Evolutionary conservation across 805 yeast genomes (phyloP).

Genomic region (Zygosaccharomyces lentus): DNA sequence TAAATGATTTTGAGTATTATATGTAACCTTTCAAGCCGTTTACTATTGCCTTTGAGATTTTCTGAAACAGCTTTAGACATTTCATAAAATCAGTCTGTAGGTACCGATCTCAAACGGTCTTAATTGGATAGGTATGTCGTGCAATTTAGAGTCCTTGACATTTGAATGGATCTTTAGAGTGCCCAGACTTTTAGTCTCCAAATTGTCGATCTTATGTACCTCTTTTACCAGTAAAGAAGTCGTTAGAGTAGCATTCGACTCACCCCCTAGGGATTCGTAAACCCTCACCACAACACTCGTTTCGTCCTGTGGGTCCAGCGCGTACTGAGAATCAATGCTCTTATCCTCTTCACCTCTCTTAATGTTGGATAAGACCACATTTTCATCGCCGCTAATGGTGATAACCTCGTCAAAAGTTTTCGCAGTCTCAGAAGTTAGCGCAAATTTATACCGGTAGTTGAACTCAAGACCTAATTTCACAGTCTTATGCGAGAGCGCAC

Average conservation of each 20-base stretch:
- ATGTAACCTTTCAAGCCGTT: not conserved
- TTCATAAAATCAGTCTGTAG: conserved; percentile 32
- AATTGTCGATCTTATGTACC: conserved; percentile 53
- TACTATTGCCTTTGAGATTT: too few relatives aligned
- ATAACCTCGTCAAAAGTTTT: conserved; percentile 31
- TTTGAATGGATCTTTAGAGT: conserved; percentile 35
- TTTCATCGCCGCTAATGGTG: conserved; percentile 45
- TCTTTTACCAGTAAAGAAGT: conserved; percentile 43
- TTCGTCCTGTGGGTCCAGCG: conserved; percentile 43
- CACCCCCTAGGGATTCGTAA: conserved; percentile 88
- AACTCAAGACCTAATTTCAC: conserved; percentile 76
- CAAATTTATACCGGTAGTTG: conserved; percentile 47
- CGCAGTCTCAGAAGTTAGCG: conserved; percentile 17
- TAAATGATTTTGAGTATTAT: not conserved
- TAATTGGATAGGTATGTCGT: conserved; percentile 42
- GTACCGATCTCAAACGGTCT: conserved; percentile 76
- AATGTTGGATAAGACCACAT: conserved; percentile 66
- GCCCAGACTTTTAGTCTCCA: conserved; percentile 48
- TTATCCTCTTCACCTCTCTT: conserved; percentile 87
- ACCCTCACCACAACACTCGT: conserved; percentile 64
- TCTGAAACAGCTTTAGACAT: not conserved
- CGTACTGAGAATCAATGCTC: conserved; percentile 44
- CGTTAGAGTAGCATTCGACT: conserved; percentile 47
- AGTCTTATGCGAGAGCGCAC: conserved; percentile 56
- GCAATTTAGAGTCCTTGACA: conserved; percentile 34